A percentile compares a stretch with the other conserved stretches of the same genome.
phyloP scores from a whole-genome alignment of 1,284 basidiomycete genomes.

The Fistulinella cinereoalba region DNA sequence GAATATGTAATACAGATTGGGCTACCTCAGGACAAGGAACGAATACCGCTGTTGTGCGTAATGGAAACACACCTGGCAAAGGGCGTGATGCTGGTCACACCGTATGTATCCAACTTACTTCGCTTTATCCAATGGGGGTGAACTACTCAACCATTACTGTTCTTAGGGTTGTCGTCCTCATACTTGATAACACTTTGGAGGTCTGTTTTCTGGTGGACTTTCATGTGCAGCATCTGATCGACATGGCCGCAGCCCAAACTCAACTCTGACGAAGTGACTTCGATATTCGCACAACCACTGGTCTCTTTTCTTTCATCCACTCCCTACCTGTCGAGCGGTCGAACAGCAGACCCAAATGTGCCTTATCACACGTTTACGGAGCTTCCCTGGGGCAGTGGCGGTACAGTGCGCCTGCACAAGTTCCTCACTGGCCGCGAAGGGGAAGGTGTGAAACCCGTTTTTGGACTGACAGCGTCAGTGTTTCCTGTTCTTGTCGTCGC shows the following conservation, averaged over 20 bases:
- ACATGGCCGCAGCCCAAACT: constrained; percentile 54
- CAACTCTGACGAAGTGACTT: constrained; percentile 73
- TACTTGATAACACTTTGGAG: constrained; percentile 67
- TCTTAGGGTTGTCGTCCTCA: constrained; percentile 80
- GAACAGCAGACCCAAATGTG: constrained; percentile 3
- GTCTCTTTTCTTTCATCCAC: constrained; percentile 65
- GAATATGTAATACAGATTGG: constrained; percentile 56
- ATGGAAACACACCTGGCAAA: constrained; percentile 76
- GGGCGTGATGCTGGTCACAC: constrained; percentile 72
- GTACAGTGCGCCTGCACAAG: constrained; percentile 58
- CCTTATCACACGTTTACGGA: constrained; percentile 68
- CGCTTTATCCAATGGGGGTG: neutral
- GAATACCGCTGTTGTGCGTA: constrained; percentile 70
- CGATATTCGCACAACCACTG: constrained; percentile 81
- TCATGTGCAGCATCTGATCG: neutral
- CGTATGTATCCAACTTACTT: constrained; percentile 47
- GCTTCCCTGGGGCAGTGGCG: constrained; percentile 37
- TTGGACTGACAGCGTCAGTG: constrained; percentile 78
- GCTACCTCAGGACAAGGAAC: constrained; percentile 64
- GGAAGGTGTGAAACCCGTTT: constrained; percentile 79
- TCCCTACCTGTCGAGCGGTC: constrained; percentile 56
- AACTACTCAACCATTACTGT: no score
- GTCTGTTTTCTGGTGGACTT: constrained; percentile 36
- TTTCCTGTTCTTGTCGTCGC: neutral
- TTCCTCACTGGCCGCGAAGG: constrained; percentile 82